phyloP scores from a whole-genome alignment of 352 stramenopile species.

The Globisporangium cylindrosporum region DNA sequence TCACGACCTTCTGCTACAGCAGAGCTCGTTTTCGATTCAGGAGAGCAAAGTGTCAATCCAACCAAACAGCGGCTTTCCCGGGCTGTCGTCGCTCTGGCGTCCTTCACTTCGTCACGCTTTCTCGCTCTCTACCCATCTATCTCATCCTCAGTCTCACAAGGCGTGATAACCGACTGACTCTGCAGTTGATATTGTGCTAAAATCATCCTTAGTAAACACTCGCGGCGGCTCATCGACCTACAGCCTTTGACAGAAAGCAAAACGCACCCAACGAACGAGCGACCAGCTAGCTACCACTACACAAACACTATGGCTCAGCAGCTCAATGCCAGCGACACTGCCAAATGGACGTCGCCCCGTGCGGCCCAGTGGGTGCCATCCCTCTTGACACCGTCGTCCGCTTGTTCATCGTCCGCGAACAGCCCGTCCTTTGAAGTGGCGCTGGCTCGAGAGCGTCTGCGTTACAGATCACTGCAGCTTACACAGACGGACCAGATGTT shows the following conservation, averaged over 20 bases:
- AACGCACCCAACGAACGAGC: not conserved
- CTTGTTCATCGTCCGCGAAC: not conserved
- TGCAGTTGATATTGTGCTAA: not conserved
- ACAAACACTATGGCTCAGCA: not conserved
- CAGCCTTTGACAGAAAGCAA: not conserved
- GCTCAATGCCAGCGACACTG: not conserved
- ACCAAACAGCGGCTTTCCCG: too few relatives aligned
- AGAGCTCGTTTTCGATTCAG: too few relatives aligned
- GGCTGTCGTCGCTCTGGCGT: too few relatives aligned
- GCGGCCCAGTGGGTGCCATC: not conserved
- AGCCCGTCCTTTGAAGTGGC: not conserved
- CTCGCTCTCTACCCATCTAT: too few relatives aligned
- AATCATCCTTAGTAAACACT: not conserved
- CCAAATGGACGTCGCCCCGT: constrained; percentile 1
- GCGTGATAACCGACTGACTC: too few relatives aligned
- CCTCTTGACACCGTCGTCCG: not conserved
- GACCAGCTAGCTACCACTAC: too few relatives aligned
- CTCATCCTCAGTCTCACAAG: too few relatives aligned
- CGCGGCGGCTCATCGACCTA: not conserved
- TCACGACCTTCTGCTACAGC: too few relatives aligned
- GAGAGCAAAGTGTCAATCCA: too few relatives aligned
- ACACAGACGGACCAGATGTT: too few relatives aligned
- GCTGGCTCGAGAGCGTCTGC: not conserved
- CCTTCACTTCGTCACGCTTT: too few relatives aligned
- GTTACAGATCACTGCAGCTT: too few relatives aligned